phyloP scores from a whole-genome alignment of 2,329 filamentous ascomycete genomes.

The Clonostachys byssicola region DNA sequence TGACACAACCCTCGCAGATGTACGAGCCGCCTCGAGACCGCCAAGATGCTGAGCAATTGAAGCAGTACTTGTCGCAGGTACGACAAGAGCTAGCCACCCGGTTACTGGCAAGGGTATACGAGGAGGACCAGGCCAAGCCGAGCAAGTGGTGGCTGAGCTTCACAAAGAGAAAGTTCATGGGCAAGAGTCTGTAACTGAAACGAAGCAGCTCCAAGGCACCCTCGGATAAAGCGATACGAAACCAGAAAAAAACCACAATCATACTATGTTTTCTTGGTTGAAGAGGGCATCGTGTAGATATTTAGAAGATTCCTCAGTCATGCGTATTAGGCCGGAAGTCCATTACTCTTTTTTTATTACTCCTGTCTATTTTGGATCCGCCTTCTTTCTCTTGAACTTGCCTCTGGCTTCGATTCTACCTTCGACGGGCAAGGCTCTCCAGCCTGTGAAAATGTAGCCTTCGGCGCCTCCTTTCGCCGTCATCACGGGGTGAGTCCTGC shows the following conservation, averaged over 20 bases:
- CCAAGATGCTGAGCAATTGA: constrained; percentile 83
- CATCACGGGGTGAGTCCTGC: constrained; percentile 92
- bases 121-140: constrained; percentile 68
- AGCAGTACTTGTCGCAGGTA: constrained; percentile 88
- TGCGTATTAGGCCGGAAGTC: not conserved
- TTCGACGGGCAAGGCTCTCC: constrained; percentile 73
- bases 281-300: not conserved
- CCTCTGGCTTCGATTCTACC: constrained; percentile 81
- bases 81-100: constrained; percentile 84
- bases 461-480: constrained; percentile 82
- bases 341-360: no score
- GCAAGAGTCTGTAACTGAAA: constrained; percentile 68
- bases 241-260: not conserved
- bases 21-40: constrained; percentile 86
- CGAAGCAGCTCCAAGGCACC: not conserved
- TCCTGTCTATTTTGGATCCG: constrained; percentile 17
- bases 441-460: constrained; percentile 84
- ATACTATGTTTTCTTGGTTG: not conserved
- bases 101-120: constrained; percentile 82
- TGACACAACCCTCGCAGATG: constrained; percentile 43
- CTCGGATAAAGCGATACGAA: not conserved
- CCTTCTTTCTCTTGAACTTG: constrained; percentile 68
- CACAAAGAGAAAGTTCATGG: constrained; percentile 99
- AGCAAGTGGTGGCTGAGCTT: constrained; percentile 98
- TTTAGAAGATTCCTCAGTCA: not conserved